Evolutionary conservation across 108 stramenopile genomes (phyloP), one percentile per base, ranked within the genome.

Genomic region (Nitzschia inconspicua): DNA sequence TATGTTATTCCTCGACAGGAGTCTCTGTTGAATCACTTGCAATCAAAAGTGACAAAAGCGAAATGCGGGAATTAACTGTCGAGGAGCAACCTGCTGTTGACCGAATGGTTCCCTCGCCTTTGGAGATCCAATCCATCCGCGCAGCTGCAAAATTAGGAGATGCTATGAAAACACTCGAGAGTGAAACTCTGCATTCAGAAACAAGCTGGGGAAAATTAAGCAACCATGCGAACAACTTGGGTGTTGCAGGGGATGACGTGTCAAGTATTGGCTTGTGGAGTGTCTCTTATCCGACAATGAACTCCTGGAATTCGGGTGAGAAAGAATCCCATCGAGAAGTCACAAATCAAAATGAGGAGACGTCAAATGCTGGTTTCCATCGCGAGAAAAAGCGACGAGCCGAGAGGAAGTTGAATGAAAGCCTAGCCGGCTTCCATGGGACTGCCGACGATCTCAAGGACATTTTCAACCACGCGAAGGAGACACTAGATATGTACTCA

Each of bases 191-290:
- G 9, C 57, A 58, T 32, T 58, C 57, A 1, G 42, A 58, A 4
- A 58, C 43, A n/a, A 58, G 57, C 23, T 58, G 57, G 57, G 41
- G 42, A 4, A 26, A 19, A 4, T 43, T 58, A 20, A 58, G 57
- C 25, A 41, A 24, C 47, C 14, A 47, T 19, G 47, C 27, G 41
- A 18, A 58, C 43, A 44, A n/a, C n/a, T n/a, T n/a, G n/a, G n/a
- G n/a, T n/a, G n/a, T n/a, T n/a, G n/a, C n/a, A n/a, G n/a, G n/a
- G n/a, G n/a, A n/a, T n/a, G n/a, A n/a, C n/a, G n/a, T n/a, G n/a
- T n/a, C n/a, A n/a, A n/a, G n/a, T n/a, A n/a, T n/a, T n/a, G n/a
- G n/a, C n/a, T n/a, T n/a, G n/a, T n/a, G n/a, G n/a, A n/a, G n/a
- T n/a, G n/a, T n/a, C n/a, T n/a, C n/a, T n/a, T n/a, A n/a, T n/a